Conservation (phyloP, 345 rosid species). For the Populus euphratica region DNA sequence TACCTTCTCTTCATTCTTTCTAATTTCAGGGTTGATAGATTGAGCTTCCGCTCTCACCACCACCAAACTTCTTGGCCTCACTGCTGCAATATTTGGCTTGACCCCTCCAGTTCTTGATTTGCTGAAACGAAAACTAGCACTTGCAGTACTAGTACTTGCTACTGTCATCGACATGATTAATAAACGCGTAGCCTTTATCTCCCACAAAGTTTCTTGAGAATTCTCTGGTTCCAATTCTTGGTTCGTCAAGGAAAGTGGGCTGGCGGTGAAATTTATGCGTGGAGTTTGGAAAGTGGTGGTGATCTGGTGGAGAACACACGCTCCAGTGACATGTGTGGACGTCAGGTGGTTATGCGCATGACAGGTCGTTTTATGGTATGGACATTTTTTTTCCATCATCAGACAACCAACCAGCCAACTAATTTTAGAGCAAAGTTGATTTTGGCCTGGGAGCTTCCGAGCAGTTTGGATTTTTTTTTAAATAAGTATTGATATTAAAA, state of each 20-base stretch:
- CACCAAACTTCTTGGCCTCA: constrained; percentile 33
- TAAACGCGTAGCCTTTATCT: background rate
- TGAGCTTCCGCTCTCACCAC: constrained; percentile 67
- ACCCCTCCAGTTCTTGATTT: constrained; percentile 16
- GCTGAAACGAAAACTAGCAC: constrained; percentile 28
- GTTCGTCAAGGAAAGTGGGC: background rate
- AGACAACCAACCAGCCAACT: background rate
- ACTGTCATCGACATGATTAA: constrained; percentile 27
- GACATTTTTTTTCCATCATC: background rate
- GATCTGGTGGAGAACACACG: constrained; percentile 60
- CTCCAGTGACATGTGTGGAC: background rate
- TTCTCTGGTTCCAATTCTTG: background rate
- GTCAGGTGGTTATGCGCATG: background rate
- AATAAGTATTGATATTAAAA: no score
- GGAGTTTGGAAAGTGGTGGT: background rate
- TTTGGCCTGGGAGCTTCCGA: no score
- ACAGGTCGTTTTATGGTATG: background rate
- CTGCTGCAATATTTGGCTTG: constrained; percentile 11
- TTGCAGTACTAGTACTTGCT: background rate
- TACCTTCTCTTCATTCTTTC: constrained; percentile 84
- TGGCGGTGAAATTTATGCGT: background rate
- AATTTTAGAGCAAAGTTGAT: background rate
- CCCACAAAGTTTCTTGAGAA: background rate
- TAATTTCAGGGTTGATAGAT: constrained; percentile 65
- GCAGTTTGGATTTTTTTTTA: no score